Evolutionary conservation across 1,139 yeast genomes (phyloP).

Genomic region (Blastobotrys elegans): DNA sequence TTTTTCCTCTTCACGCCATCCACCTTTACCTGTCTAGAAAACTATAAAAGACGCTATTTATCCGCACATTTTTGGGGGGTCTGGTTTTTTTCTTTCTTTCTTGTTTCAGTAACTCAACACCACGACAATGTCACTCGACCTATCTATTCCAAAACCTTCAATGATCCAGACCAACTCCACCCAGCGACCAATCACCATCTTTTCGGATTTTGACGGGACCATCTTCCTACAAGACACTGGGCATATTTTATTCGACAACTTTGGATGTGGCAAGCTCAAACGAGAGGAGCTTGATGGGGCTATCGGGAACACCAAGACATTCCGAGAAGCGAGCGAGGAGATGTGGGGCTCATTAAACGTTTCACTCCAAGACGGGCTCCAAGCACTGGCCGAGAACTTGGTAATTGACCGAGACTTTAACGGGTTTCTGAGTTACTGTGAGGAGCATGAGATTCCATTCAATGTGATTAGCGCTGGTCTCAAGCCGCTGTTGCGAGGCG

Average conservation of each 20-base stretch:
- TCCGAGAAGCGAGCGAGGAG: slow-evolving; percentile 41
- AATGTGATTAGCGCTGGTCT: slow-evolving; percentile 65
- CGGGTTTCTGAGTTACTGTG: slow-evolving; percentile 51
- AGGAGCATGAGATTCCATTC: slow-evolving; percentile 49
- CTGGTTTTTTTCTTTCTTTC: too few species aligned
- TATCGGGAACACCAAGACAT: slow-evolving; percentile 36
- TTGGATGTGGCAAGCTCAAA: slow-evolving; percentile 40
- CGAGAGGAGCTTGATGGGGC: slow-evolving; percentile 37
- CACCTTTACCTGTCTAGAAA: too few species aligned
- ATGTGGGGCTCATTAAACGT: slow-evolving; percentile 43
- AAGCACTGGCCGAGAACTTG: slow-evolving; percentile 46
- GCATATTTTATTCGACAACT: slow-evolving; percentile 41
- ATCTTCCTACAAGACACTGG: slow-evolving; percentile 44
- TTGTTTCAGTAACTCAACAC: background rate
- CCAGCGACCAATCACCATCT: slow-evolving; percentile 11
- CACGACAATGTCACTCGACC: background rate
- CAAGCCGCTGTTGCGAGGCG: slow-evolving; percentile 57
- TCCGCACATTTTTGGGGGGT: too few species aligned
- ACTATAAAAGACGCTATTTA: too few species aligned
- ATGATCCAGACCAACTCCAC: background rate
- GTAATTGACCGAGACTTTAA: slow-evolving; percentile 58
- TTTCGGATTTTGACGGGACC: slow-evolving; percentile 42
- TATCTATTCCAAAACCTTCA: slow-evolving; percentile 11
- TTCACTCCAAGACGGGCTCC: slow-evolving; percentile 50
- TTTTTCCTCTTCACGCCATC: too few species aligned